Base-by-base conservation (phyloP, 1,139 yeast species). In the Meyerozyma elateridarum region DNA sequence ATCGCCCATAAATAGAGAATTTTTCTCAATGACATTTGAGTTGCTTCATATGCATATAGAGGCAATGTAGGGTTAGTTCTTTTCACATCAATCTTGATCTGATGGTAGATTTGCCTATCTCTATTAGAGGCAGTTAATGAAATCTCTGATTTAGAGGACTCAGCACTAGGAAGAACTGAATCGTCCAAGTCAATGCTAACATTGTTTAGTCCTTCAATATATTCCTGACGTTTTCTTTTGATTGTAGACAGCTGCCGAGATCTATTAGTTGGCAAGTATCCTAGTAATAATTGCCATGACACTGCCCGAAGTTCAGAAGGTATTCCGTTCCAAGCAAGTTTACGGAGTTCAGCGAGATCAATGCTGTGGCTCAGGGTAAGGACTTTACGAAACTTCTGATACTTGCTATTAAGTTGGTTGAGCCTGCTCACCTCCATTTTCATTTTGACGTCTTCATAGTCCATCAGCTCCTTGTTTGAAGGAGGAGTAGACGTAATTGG, bases 1-100 rank as follows among this genome's bases (percentile, higher is more conserved):
- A 91, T 80, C 0, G 98, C 95, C 99, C 99, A 91, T 20, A 91
- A 64, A 49, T 87, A 93, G 32, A 91, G 61, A 12, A 93, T 79
- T 42, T 84, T 78, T 42, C 91, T 87, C 39, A 91, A 64, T 9
- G 94, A 73, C 36, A 78, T 61, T 49, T 91, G 97, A 0, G 93
- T 85, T 4, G 80, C 65, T 14, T 74, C 72, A 45, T 57, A 75
- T 8, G 81, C 69, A 51, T 91, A 91, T 22, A 91, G 65, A 40
- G 75, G 76, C 34, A 88, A 73, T 28, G 80, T 77, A 2, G 97
- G 98, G 47, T 88, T 87, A 0, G 99, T 91, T 50, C 99, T 71
- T 30, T 95, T 95, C 20, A 93, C 89, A 54, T 91, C 99, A 39
- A 93, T 91, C 38, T 83, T 83, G 40, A 91, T 89, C 61, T 91